Evolutionary conservation across 306 rosid genomes (phyloP).

Genomic region (Pyrus bretschneideri): DNA sequence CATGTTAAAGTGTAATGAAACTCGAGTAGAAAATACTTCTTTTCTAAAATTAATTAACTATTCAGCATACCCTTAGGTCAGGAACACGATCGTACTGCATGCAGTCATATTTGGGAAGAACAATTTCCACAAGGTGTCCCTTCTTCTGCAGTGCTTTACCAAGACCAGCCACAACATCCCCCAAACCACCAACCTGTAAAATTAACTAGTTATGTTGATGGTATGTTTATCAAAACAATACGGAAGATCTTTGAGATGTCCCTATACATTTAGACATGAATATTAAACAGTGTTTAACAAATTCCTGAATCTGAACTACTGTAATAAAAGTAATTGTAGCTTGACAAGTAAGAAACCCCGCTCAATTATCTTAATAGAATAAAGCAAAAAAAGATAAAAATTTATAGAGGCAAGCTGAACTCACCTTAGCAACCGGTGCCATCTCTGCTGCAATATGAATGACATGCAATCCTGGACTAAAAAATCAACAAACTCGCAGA

Average conservation of each 20-base stretch:
- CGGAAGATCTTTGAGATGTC: neutral
- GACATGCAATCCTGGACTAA: constrained; percentile 78
- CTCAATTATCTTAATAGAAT: neutral
- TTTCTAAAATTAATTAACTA: neutral
- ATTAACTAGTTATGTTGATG: constrained; percentile 10
- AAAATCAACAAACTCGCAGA: constrained; percentile 40
- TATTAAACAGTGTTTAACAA: neutral
- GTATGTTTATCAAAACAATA: neutral
- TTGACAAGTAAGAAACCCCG: neutral
- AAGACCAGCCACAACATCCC: constrained; percentile 86
- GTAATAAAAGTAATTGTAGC: neutral
- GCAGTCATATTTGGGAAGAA: constrained; percentile 95
- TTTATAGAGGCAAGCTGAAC: constrained; percentile 12
- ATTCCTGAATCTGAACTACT: neutral
- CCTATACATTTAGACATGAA: neutral
- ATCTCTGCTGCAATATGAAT: constrained; percentile 96
- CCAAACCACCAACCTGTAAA: constrained; percentile 94
- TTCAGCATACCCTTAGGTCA: constrained; percentile 63
- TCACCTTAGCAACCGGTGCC: constrained; percentile 99
- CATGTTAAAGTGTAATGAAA: constrained; percentile 20
- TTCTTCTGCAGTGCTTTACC: constrained; percentile 83
- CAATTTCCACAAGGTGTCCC: constrained; percentile 92
- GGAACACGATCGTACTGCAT: constrained; percentile 51
- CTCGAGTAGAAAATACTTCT: neutral
- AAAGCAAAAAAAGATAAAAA: neutral